phyloP scores from a whole-genome alignment of 192 early-diverging fungal genomes.

The Coemansia sp. region DNA sequence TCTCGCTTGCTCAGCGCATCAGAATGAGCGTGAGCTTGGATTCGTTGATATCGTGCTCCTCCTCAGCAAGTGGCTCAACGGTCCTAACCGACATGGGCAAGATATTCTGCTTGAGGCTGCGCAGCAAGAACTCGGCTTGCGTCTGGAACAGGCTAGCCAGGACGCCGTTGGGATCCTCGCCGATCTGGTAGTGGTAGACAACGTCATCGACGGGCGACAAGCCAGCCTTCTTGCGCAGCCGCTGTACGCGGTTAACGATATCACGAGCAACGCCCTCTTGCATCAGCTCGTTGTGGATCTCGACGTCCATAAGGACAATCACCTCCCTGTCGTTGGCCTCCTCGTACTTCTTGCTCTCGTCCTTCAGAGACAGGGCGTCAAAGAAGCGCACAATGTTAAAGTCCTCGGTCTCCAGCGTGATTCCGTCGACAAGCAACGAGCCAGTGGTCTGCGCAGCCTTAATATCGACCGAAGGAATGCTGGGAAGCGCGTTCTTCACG shows the following conservation, averaged over 20 bases:
- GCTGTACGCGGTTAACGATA: slow-evolving; percentile 95
- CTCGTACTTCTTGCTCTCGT: slow-evolving; percentile 62
- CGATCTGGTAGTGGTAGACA: slow-evolving; percentile 79
- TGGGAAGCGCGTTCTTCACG: slow-evolving; percentile 83
- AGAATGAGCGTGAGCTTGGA: slow-evolving; percentile 77
- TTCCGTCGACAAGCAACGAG: slow-evolving; percentile 76
- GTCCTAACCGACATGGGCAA: slow-evolving; percentile 36
- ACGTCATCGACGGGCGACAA: slow-evolving; percentile 89
- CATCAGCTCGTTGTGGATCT: slow-evolving; percentile 78
- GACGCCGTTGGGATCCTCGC: slow-evolving; percentile 67
- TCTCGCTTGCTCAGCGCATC: slow-evolving; percentile 21
- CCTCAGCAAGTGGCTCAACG: slow-evolving; percentile 65
- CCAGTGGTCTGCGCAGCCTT: slow-evolving; percentile 75
- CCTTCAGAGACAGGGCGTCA: slow-evolving; percentile 61
- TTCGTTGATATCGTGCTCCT: slow-evolving; percentile 79
- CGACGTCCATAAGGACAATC: slow-evolving; percentile 85
- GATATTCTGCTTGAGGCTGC: slow-evolving; percentile 74
- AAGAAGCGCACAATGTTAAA: slow-evolving; percentile 86
- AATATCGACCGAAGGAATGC: slow-evolving; percentile 74
- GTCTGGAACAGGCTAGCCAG: slow-evolving; percentile 71
- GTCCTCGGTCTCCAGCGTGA: slow-evolving; percentile 79
- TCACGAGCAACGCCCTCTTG: slow-evolving; percentile 93
- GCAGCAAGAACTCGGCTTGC: slow-evolving; percentile 74
- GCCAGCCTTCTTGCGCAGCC: slow-evolving; percentile 93
- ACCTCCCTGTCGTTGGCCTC: slow-evolving; percentile 80